Conservation (phyloP, 2,329 filamentous ascomycete genomes). For the Cordyceps cicadae region DNA sequence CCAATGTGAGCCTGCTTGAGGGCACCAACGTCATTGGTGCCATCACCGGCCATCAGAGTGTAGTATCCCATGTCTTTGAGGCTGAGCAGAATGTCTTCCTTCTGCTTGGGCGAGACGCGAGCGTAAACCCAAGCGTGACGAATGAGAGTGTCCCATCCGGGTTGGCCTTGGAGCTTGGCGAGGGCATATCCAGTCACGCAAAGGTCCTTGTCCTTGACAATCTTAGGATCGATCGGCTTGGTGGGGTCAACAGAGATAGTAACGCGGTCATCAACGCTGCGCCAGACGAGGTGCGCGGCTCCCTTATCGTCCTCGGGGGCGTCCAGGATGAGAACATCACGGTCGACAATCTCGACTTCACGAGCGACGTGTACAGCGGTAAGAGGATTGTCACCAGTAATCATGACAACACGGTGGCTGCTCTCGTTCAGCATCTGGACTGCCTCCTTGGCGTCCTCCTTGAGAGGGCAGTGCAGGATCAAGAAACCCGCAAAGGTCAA, state of each 20-base stretch:
- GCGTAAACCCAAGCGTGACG: conserved; percentile 96
- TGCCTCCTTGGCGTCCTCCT: conserved; percentile 89
- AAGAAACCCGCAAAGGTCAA: conserved; percentile 91
- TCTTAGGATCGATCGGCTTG: conserved; percentile 69
- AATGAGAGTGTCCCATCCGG: conserved; percentile 67
- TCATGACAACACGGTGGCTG: conserved; percentile 98
- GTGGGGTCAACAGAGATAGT: conserved; percentile 79
- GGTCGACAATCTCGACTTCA: conserved; percentile 94
- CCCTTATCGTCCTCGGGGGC: conserved; percentile 82
- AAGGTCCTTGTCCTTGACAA: conserved; percentile 79
- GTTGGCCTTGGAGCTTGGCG: conserved; percentile 75
- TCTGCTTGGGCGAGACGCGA: conserved; percentile 95
- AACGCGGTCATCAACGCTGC: conserved; percentile 84
- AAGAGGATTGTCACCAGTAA: conserved; percentile 94
- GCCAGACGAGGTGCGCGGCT: conserved; percentile 81
- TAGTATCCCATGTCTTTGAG: conserved; percentile 96
- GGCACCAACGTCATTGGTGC: conserved; percentile 95
- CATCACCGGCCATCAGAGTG: conserved; percentile 96
- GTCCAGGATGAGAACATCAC: conserved; percentile 89
- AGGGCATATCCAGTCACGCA: conserved; percentile 94
- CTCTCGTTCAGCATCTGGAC: conserved; percentile 98
- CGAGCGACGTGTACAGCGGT: conserved; percentile 93
- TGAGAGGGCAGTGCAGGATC: conserved; percentile 88
- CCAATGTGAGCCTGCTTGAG: conserved; percentile 97
- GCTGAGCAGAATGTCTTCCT: conserved; percentile 95